A percentile compares a stretch with the other conserved stretches of the same genome.
phyloP scores from a whole-genome alignment of 2,329 filamentous ascomycete genomes.

The Penicillium sp. region DNA sequence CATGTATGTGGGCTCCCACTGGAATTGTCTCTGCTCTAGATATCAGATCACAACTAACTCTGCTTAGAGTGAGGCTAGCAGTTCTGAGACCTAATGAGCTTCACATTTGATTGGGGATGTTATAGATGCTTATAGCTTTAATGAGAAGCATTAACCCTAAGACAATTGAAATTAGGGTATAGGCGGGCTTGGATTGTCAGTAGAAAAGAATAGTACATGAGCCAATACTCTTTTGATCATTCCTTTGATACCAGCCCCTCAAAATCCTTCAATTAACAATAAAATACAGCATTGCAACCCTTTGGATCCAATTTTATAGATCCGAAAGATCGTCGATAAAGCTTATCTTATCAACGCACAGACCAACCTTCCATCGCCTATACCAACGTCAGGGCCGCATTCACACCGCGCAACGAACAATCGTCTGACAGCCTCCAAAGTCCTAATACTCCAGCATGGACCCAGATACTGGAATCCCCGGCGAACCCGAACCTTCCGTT shows the following conservation, averaged over 20 bases:
- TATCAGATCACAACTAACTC: no score
- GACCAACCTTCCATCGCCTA: background rate
- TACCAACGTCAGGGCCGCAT: background rate
- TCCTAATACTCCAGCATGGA: slow-evolving; percentile 27
- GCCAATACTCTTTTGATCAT: background rate
- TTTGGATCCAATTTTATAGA: background rate
- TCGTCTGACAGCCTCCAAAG: background rate
- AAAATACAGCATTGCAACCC: background rate
- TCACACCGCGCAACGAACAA: background rate
- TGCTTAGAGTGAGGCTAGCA: no score
- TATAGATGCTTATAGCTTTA: no score
- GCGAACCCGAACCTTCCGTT: slow-evolving; percentile 34
- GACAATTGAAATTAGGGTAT: no score
- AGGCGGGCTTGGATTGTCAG: no score
- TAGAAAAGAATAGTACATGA: no score
- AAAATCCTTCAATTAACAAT: background rate
- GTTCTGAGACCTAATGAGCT: no score
- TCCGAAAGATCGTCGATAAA: background rate
- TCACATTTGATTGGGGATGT: no score
- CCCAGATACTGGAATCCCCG: slow-evolving; percentile 27
- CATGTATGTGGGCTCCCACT: no score
- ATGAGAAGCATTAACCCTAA: no score
- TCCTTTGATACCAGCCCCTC: no score
- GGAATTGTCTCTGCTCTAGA: no score
- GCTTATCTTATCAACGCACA: slow-evolving; percentile 5